Percentiles rank a stretch among this genome's conserved stretches.
Conservation (phyloP, 2,329 filamentous ascomycete genomes). For the Exophiala oligosperma region DNA sequence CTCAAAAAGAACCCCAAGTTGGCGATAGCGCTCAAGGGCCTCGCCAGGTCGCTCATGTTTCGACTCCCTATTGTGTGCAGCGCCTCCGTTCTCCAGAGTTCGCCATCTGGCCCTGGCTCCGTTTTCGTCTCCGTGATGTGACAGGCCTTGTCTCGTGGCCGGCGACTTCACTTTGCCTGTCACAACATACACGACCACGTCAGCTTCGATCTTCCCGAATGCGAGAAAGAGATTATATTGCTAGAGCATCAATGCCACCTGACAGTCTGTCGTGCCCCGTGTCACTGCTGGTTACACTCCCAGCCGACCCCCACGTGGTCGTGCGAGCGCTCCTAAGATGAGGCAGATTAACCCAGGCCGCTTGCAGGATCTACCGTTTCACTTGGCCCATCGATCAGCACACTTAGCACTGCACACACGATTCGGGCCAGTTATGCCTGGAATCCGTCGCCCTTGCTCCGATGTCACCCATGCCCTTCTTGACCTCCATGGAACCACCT, state of each 20-base stretch:
- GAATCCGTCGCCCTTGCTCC: neutral
- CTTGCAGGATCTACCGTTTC: slow-evolving; percentile 20
- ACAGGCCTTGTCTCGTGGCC: neutral
- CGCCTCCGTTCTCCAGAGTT: neutral
- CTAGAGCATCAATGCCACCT: neutral
- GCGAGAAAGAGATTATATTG: neutral
- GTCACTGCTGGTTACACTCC: neutral
- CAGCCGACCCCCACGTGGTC: neutral
- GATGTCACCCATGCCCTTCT: neutral
- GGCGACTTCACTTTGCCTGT: neutral
- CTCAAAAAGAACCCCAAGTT: neutral
- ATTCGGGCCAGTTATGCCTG: neutral
- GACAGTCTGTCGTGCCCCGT: neutral
- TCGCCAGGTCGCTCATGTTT: neutral
- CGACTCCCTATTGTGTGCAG: neutral
- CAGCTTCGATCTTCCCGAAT: too few relatives aligned
- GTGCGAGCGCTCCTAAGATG: neutral
- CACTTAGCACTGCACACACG: neutral
- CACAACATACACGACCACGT: neutral
- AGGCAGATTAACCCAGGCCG: slow-evolving; percentile 10
- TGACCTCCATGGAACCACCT: neutral
- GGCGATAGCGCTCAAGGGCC: neutral
- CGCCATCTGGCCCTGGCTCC: neutral
- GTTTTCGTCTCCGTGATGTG: neutral
- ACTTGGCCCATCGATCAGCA: slow-evolving; percentile 7